Base-by-base conservation (phyloP, 2,329 filamentous ascomycete species). In the Colletotrichum coccodes region DNA sequence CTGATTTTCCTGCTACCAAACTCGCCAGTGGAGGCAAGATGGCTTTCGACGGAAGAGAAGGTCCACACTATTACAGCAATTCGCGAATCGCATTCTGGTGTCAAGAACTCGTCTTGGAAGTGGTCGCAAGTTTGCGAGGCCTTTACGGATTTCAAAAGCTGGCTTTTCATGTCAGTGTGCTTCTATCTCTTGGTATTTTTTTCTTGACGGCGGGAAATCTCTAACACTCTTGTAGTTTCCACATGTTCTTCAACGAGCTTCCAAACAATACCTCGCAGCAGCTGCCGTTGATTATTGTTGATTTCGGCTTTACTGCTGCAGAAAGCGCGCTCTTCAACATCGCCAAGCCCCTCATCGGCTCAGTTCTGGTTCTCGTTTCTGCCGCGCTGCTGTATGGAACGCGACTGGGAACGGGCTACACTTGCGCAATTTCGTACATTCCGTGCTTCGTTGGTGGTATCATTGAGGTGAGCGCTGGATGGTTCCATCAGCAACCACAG, bases 211-310 rank as follows among this genome's bases (percentile, higher is more conserved):
- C n/a, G n/a, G n/a, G 46, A 32, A 58, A 30, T 14, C 1, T 23
- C 26, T 62, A 32, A 34, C 14, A 3, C n/a, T 6, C 4, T n/a
- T 14, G 14, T 18, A 74, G 73, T 44, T 53, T 67, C n/a, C 73
- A 74, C 59, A 74, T 74, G 72, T 74, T 74, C 65, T 74, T 74
- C 60, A 74, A 74, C 56, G 73, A 74, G 56, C 63, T 74, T n/a
- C 73, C 72, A 11, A 74, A 74, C 60, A 74, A 74, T 28, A 74
- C 73, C 8, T 74, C 73, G 4, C 73, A 74, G 49, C 73, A 74
- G 53, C 70, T 74, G 34, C 73, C 73, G 9, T 69, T 73, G 6
- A 73, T 74, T 49, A 64, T 75, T 8, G 70, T 72, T 21, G 71
- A 68, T 1, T 74, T 75, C 36, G 73, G 73, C 4, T 75, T 74